These are phyloP conservation scores for Mucor indicus DNA, from an alignment of 371 early-diverging fungal species.

Conservation along the genomic window DNA sequence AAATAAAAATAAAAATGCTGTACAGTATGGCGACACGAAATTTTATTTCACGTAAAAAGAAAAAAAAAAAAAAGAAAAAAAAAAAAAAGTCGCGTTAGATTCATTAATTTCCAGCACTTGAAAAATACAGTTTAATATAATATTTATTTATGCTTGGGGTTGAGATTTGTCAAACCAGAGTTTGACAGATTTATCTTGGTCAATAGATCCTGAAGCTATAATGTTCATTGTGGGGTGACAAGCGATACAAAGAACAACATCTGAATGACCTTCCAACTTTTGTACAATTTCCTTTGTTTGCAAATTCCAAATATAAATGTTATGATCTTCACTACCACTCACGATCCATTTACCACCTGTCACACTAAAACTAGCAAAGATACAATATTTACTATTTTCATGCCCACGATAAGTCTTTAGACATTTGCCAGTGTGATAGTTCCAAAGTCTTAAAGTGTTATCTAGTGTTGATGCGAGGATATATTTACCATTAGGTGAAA, in stretches of 20 bases:
- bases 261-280: slow-evolving; percentile 87
- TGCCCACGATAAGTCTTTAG: slow-evolving; percentile 94
- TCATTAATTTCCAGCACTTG: too few relatives aligned
- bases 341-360: slow-evolving; percentile 97
- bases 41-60: background rate
- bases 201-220: slow-evolving; percentile 93
- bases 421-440: slow-evolving; percentile 89
- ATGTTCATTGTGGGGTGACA: slow-evolving; percentile 95
- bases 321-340: slow-evolving; percentile 90
- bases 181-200: slow-evolving; percentile 87
- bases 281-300: slow-evolving; percentile 94
- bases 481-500: slow-evolving; percentile 98
- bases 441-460: slow-evolving; percentile 93
- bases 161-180: slow-evolving; percentile 73
- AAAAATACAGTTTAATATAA: too few relatives aligned
- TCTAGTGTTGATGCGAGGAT: slow-evolving; percentile 93
- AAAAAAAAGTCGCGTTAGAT: background rate
- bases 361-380: slow-evolving; percentile 89
- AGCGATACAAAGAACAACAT: slow-evolving; percentile 88
- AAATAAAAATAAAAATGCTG: background rate
- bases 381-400: slow-evolving; percentile 86
- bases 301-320: slow-evolving; percentile 94
- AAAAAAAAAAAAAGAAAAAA: too few relatives aligned
- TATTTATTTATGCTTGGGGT: slow-evolving; percentile 16
- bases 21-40: background rate